Evolutionary conservation across 108 stramenopile species (phyloP), one percentile per base, ranked within the genome.

Genomic region (Skeletonema costatum): DNA sequence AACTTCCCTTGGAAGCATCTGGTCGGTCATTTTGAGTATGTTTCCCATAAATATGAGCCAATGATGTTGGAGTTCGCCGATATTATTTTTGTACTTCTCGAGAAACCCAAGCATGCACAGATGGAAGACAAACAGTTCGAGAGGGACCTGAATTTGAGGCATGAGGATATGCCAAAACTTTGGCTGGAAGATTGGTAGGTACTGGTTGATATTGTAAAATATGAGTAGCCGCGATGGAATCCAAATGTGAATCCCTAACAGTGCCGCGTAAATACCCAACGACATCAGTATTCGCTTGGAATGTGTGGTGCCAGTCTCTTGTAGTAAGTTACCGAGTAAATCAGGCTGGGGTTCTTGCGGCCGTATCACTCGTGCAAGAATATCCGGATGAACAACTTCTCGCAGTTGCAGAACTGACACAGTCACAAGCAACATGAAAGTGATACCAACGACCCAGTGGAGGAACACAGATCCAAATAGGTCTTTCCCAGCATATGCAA

Each of bases 301-400:
- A 70, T 99, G 98, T 13, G 90, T 94, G 13, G 69, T 17, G 2
- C 88, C 89, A 35, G 82, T 87, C 75, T 99, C 98, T 65, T 96
- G 85, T 75, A 99, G 86, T 35, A 99, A 70, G 59, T 95, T 93
- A 13, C 93, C 96, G 5, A 99, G 90, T 39, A 99, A 84, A 75
- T 98, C 98, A 5, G 96, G 95, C 60, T 98, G 97, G 1, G 98
- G 97, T 80, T 99, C 98, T 87, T 99, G 98, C 12, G 98, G 98
- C n/a, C 97, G 77, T 36, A 99, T 96, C 42, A 92, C 63, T 29
- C 78, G 48, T 8, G 95, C 96, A 29, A 98, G 87, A 31, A 97
- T 58, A 61, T 93, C 96, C 42, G 98, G 98, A 77, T 99, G 98
- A 13, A 87, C 75, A 29, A 98, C 98, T 74, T 98, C 97, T 30